Evolutionary conservation across 108 stramenopile species (phyloP).

Genomic region (Cylindrotheca fusiformis): DNA sequence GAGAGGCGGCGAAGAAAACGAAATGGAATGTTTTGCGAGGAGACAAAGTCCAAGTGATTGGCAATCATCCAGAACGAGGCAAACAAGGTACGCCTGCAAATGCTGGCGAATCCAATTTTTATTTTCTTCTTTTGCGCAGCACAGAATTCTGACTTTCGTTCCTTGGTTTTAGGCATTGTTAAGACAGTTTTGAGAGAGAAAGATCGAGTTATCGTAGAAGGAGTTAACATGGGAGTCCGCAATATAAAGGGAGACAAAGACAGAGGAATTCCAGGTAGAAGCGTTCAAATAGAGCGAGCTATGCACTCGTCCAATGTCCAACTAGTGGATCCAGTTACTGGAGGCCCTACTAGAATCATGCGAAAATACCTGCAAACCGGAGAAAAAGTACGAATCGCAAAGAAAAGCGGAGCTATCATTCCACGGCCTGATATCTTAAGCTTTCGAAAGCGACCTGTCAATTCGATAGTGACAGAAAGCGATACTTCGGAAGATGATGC

Average conservation of each 20-base stretch:
- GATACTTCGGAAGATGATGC: constrained; percentile 73
- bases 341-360: constrained; percentile 78
- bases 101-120: too few species aligned
- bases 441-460: constrained; percentile 43
- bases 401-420: constrained; percentile 90
- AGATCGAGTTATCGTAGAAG: constrained; percentile 91
- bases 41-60: constrained; percentile 93
- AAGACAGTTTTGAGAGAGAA: constrained; percentile 69
- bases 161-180: constrained; percentile 50
- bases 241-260: constrained; percentile 75
- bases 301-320: constrained; percentile 92
- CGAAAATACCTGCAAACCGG: constrained; percentile 87
- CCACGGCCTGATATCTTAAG: constrained; percentile 83
- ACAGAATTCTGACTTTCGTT: too few species aligned
- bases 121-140: too few species aligned
- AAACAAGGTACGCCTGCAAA: constrained; percentile 67
- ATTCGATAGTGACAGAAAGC: constrained; percentile 65
- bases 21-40: constrained; percentile 89
- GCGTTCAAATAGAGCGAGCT: constrained; percentile 53
- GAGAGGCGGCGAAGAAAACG: constrained; percentile 34
- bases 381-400: constrained; percentile 92
- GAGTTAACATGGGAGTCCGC: constrained; percentile 78
- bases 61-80: constrained; percentile 82
- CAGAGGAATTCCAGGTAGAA: constrained; percentile 54
- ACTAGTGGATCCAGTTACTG: constrained; percentile 78